Evolutionary conservation across 805 yeast species (phyloP), one percentile per base, ranked within the genome.

Genomic region (Jamesozyma piceae): DNA sequence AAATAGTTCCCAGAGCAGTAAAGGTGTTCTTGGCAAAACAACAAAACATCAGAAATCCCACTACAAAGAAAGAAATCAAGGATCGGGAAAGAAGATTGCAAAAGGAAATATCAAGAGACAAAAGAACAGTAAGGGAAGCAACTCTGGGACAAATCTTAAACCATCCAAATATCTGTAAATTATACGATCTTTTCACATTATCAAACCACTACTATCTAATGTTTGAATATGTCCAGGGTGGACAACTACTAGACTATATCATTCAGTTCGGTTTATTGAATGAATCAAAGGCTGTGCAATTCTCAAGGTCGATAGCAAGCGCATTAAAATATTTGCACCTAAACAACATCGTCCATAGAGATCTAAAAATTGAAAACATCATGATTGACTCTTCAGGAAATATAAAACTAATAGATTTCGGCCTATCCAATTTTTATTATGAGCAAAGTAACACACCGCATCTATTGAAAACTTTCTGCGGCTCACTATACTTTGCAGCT

Each of bases 401-500:
- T 54, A 81, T 92, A 58, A 89, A 90, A 62, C 80, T 92, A 52
- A 92, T 92, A 47, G 99, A 92, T 67, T 92, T 92, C 63, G 99
- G 99, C 6, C 72, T 92, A 35, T 84, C 95, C 13, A 92, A 92
- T 66, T 65, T 90, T 60, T 92, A 77, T 60, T 77, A 87, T 35
- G 22, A n/a, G 3, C 21, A 22, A 8, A n/a, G 15, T n/a, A 21
- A 35, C 22, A 24, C 24, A 8, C 6, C 30, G 5, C 10, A 24
- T 5, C 22, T 36, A 2, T 75, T 92, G 57, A 84, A 84, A 56
- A 92, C 98, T 0, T 92, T 84, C 59, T 92, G 99, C 71, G 99
- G 99, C 2, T 88, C 97, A 0, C 70, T 92, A 39, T 92, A 92
- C 61, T 92, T 92, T 74, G 99, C 98, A 1, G 98, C 99, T 0